phyloP scores from a whole-genome alignment of 2,329 filamentous ascomycete genomes.

The Exophiala aquamarina region DNA sequence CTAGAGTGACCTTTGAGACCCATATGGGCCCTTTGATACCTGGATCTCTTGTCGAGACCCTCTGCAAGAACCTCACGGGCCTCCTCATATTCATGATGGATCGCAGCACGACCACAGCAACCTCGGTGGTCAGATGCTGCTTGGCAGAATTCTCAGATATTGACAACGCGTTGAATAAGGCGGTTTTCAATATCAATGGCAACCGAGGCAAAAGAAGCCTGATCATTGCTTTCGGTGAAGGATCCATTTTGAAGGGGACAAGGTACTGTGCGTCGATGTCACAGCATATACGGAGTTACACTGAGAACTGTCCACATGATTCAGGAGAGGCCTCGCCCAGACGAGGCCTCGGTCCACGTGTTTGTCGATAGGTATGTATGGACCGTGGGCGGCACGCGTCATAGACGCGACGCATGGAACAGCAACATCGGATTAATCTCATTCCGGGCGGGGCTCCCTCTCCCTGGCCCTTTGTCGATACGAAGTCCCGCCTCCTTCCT shows the following conservation, averaged over 20 bases:
- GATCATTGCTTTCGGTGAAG: slow-evolving; percentile 32
- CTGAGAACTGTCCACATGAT: background rate
- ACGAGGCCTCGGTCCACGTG: background rate
- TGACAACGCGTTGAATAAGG: slow-evolving; percentile 52
- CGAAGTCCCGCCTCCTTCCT: too few relatives aligned
- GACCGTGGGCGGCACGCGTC: background rate
- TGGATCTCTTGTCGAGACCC: slow-evolving; percentile 59
- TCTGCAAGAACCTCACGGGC: slow-evolving; percentile 64
- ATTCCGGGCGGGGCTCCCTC: too few relatives aligned
- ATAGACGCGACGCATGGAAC: background rate
- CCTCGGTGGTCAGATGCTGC: slow-evolving; percentile 73
- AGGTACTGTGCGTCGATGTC: background rate
- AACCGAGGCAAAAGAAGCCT: slow-evolving; percentile 39
- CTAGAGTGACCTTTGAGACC: slow-evolving; percentile 70
- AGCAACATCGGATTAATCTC: too few relatives aligned
- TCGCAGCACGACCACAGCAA: slow-evolving; percentile 72
- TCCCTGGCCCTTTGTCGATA: too few relatives aligned
- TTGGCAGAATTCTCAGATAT: slow-evolving; percentile 71
- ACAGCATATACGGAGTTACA: background rate
- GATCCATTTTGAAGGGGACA: slow-evolving; percentile 32
- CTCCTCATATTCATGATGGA: slow-evolving; percentile 55
- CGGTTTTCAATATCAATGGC: slow-evolving; percentile 44
- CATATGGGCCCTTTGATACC: slow-evolving; percentile 78
- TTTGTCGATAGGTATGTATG: background rate
- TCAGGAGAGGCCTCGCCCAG: too few relatives aligned